A percentile compares a stretch with the other conserved stretches of the same genome.
phyloP scores from a whole-genome alignment of 2,329 filamentous ascomycete genomes.

The Pleoardoris graminearum region DNA sequence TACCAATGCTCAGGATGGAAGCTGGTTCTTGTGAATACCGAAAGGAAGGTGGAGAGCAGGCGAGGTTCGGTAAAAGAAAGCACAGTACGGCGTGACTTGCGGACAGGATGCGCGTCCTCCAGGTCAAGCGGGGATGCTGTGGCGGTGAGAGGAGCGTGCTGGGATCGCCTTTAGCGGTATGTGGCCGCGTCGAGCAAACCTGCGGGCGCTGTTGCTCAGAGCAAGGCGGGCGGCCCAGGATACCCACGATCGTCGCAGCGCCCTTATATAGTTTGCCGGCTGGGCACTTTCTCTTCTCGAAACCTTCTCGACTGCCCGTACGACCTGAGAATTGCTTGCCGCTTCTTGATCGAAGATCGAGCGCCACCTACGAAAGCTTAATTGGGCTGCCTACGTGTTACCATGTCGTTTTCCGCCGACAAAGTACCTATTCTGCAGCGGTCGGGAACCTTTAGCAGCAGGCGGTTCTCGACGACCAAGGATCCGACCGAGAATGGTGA shows the following conservation, averaged over 20 bases:
- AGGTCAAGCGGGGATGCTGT: background rate
- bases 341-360: background rate
- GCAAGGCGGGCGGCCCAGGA: no score
- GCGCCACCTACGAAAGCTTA: slow-evolving; percentile 11
- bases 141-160: slow-evolving; percentile 1
- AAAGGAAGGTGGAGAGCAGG: background rate
- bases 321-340: background rate
- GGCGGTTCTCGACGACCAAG: slow-evolving; percentile 43
- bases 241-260: no score
- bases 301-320: background rate
- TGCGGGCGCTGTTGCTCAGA: background rate
- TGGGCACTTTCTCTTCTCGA: background rate
- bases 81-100: background rate
- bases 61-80: no score
- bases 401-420: slow-evolving; percentile 43
- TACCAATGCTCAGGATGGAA: no score
- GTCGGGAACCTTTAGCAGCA: slow-evolving; percentile 28
- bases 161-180: no score
- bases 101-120: background rate
- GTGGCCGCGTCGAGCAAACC: no score
- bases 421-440: slow-evolving; percentile 38
- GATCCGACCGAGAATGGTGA: slow-evolving; percentile 44
- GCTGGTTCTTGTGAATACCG: no score
- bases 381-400: slow-evolving; percentile 6
- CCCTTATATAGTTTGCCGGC: background rate